Evolutionary conservation across 140 eudicot genomes (phyloP), one percentile per base, ranked within the genome.

Genomic region (Cichorium intybus): DNA sequence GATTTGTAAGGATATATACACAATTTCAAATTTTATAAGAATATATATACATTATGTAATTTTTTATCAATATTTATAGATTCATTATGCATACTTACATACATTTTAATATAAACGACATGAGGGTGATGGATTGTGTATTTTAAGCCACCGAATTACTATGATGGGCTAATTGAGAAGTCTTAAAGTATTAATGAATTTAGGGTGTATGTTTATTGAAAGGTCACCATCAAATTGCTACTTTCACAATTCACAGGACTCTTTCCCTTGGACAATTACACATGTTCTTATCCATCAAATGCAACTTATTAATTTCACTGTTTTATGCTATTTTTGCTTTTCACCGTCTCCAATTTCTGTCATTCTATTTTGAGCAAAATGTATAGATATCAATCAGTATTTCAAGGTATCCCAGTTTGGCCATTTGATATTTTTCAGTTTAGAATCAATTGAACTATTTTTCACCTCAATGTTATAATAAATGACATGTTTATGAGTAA

Each of bases 211-310:
- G 57, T 21, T 46, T 64, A 73, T 39, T 22, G 4, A 45, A 64
- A 29, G 29, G 74, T 74, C 69, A 7, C 55, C 21, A 47, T 57
- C 79, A 66, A 48, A 65, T 73, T 65, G 68, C 47, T 45, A 74
- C 63, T 66, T 65, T 74, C 79, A 66, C 79, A 56, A 64, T 16
- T 73, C 68, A 73, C 73, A 64, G 37, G 61, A 57, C 68, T 31
- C 54, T 7, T 52, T 53, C 27, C 20, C 14, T 37, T 62, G 10
- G 47, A 62, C 33, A 3, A 62, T 62, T 28, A 24, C 54, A 7
- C 72, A 29, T 64, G 18, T 55, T 72, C 67, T 55, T 47, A 64
- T 64, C 43, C 28, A 28, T 64, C 46, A 56, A 24, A 24, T 11
- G 31, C 15, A 56, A 59, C 56, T 54, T 68, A 60, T 53, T 28